Base-by-base conservation (phyloP, 352 stramenopile species). In the Globisporangium iwayamae region DNA sequence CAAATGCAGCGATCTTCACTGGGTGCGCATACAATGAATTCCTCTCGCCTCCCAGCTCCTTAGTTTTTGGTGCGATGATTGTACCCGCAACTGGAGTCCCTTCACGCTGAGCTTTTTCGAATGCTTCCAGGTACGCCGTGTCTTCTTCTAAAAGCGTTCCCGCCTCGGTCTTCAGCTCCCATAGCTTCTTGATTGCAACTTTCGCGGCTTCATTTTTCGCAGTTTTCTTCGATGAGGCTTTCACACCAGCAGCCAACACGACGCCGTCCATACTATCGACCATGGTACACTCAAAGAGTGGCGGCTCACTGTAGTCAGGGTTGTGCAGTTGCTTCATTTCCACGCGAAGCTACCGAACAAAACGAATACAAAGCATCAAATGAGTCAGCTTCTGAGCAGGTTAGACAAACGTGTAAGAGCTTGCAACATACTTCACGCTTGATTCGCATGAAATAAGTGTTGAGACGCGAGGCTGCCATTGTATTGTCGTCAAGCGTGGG, bases 401-500 rank as follows among this genome's bases (percentile, higher is more conserved):
- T 30, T 34, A 46, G 28, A 18, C 30, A 45, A 52, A 16, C n/a
- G 14, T 13, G 20, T 3, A 6, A 13, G 36, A 30, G 30, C 5
- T 20, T 22, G 14, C 7, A 22, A 65, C 69, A 11, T 46, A 84
- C 78, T 38, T 68, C 45, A 48, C 89, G 81, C 41, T 90, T 89
- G 62, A 89, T 87, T 10, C 73, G 72, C 60, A 73, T 79, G 56
- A 90, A 88, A 62, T 91, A 93, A 5, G 62, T 80, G 58, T 93
- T 66, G 9, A 93, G 47, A 52, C 72, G 75, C 47, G 69, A 56
- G 0, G 68, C 72, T 28, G 76, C 64, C 51, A 77, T 68, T 18
- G n/a, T 79, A 54, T 97, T 79, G 41, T 97, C 86, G 39, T 98
- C 67, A 22, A 75, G 66, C 2, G 62, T 76, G 13, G 83, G 80